Conservation (phyloP, 495 filamentous ascomycete genomes). For the Aspergillus homomorphus region DNA sequence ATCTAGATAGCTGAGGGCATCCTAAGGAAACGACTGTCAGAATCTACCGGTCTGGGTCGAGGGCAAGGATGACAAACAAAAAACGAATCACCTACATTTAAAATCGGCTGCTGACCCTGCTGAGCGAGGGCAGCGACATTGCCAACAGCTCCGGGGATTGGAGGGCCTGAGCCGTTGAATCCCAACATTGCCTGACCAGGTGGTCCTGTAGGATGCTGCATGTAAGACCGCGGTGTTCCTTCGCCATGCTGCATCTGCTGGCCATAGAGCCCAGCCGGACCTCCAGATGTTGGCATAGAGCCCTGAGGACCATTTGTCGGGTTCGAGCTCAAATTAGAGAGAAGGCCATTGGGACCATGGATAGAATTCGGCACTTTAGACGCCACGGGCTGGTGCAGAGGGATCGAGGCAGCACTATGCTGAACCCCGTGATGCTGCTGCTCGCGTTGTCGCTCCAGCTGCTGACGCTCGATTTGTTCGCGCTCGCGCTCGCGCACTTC, state of each 20-base stretch:
- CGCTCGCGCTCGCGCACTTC: slow-evolving; percentile 70
- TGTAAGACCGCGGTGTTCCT: slow-evolving; percentile 58
- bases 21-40: slow-evolving; percentile 49
- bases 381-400: slow-evolving; percentile 87
- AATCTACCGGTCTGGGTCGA: too few relatives aligned
- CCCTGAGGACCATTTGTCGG: slow-evolving; percentile 49
- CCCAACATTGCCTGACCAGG: slow-evolving; percentile 61
- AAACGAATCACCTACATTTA: slow-evolving; percentile 64
- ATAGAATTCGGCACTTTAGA: slow-evolving; percentile 75
- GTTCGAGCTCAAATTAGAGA: slow-evolving; percentile 67
- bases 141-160: slow-evolving; percentile 50
- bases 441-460: slow-evolving; percentile 50
- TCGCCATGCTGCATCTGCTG: slow-evolving; percentile 61
- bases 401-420: slow-evolving; percentile 77
- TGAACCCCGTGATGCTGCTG: slow-evolving; percentile 68
- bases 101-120: slow-evolving; percentile 91
- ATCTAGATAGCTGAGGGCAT: slow-evolving; percentile 95
- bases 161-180: slow-evolving; percentile 43
- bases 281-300: slow-evolving; percentile 63
- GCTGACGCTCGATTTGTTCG: slow-evolving; percentile 54
- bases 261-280: slow-evolving; percentile 63
- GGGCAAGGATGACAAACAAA: not conserved
- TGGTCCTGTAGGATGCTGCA: slow-evolving; percentile 58
- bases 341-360: slow-evolving; percentile 81
- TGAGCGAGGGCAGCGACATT: slow-evolving; percentile 56